Evolutionary conservation across 2,329 filamentous ascomycete species (phyloP), one percentile per base, ranked within the genome.

Genomic region (Neonectria ditissima): DNA sequence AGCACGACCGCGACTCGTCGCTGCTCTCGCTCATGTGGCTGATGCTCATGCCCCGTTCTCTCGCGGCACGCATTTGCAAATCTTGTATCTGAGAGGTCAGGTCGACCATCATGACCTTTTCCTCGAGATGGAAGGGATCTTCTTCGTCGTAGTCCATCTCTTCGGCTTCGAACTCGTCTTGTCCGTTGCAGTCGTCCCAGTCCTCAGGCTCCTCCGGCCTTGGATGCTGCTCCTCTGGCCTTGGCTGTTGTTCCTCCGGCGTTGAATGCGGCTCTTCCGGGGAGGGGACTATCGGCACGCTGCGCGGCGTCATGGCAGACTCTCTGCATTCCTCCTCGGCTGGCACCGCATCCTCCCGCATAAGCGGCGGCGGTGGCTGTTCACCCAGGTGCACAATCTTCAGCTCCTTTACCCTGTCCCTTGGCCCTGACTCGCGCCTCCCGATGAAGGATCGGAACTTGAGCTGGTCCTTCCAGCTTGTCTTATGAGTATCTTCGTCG

Each of bases 1-100:
- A 62, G 14, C 41, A 55, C 28, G 41, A 18, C 14, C 53, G 39
- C 11, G 60, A 63, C 3, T 53, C 55, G 13, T 28, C 37, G 11
- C 55, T 55, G 60, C 53, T 62, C 7, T 53, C 54, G 54, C 53
- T 62, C 53, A 62, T 62, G 24, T 54, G 44, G 24, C 60, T 59
- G 18, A 58, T 26, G 10, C 37, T 56, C 37, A 28, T 55, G 37
- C n/a, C 8, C 10, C 14, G 16, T 28, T 41, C 22, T 9, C 37
- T 39, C 3, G 10, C 14, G 3, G 9, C 24, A 14, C 30, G n/a
- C 4, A 58, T 11, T 5, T 43, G 45, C 55, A 58, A 22, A n/a
- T 58, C 45, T 26, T 20, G 43, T 11, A 51, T 20, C 5, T 43
- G 32, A 9, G 32, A n/a, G n/a, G 37, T 51, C 16, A 45, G 4